Evolutionary conservation across 2,329 filamentous ascomycete genomes (phyloP).

Genomic region (Alternaria novae-zelandiae): DNA sequence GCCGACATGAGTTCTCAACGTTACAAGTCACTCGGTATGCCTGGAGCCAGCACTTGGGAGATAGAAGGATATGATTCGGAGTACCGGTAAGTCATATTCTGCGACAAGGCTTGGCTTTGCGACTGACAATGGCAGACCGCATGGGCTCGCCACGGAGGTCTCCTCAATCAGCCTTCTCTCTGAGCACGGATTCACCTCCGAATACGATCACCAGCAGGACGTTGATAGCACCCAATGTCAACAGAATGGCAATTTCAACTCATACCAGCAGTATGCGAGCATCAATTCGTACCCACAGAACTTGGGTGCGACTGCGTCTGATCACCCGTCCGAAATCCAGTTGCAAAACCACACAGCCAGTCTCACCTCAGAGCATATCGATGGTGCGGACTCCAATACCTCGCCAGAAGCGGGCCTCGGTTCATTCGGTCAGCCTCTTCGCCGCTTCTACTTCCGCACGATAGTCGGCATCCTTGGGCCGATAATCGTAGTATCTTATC

Average conservation of each 20-base stretch:
- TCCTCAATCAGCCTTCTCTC: not conserved
- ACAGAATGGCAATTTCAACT: not conserved
- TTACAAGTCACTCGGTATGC: not conserved
- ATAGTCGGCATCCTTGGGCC: not conserved
- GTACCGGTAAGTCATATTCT: not conserved
- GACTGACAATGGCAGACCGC: not conserved
- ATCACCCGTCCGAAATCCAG: not conserved
- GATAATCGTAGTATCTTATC: not conserved
- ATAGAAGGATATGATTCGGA: not conserved
- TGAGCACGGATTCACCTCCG: not conserved
- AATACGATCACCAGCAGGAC: not conserved
- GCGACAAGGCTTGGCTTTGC: not conserved
- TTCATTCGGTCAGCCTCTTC: not conserved
- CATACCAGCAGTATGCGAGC: not conserved
- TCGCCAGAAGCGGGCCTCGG: no score
- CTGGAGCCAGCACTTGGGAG: not conserved
- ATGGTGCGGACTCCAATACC: no score
- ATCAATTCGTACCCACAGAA: not conserved
- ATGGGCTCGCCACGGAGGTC: not conserved
- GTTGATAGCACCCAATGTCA: not conserved
- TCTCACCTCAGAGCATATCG: not conserved
- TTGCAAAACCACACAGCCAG: not conserved
- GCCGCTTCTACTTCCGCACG: not conserved
- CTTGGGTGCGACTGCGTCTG: accelerated
- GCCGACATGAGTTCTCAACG: not conserved